Evolutionary conservation across 2,329 filamentous ascomycete genomes (phyloP).

Genomic region (Cyclaneusma minus): DNA sequence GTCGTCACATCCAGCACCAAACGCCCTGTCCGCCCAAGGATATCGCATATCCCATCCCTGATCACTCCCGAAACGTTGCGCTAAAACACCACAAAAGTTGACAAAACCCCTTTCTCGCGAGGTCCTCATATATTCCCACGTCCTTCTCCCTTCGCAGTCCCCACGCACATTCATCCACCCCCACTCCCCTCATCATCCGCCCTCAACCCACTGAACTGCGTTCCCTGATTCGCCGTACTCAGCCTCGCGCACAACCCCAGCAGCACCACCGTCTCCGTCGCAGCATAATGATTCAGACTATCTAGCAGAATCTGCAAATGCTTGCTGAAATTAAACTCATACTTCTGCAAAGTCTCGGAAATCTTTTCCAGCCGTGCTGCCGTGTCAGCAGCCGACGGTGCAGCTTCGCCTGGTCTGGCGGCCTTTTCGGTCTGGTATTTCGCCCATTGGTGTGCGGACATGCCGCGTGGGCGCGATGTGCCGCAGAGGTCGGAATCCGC

Average conservation of each 20-base stretch:
- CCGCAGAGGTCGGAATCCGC: slow-evolving; percentile 64
- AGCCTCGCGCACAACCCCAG: slow-evolving; percentile 73
- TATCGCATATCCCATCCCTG: no score
- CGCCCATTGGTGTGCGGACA: slow-evolving; percentile 45
- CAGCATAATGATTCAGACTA: slow-evolving; percentile 90
- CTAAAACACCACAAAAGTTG: no score
- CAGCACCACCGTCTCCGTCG: slow-evolving; percentile 90
- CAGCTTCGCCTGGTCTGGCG: slow-evolving; percentile 21
- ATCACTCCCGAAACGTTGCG: no score
- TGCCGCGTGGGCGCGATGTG: slow-evolving; percentile 37
- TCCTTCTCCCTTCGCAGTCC: no score
- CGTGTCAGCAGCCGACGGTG: slow-evolving; percentile 10
- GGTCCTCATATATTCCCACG: no score
- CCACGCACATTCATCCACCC: no score
- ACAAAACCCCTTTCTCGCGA: no score
- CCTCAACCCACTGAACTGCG: slow-evolving; percentile 43
- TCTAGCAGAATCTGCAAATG: slow-evolving; percentile 91
- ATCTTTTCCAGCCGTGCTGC: slow-evolving; percentile 27
- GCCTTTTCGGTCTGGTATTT: slow-evolving; percentile 35
- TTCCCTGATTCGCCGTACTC: slow-evolving; percentile 68
- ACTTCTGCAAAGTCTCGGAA: slow-evolving; percentile 76
- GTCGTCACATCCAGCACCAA: no score
- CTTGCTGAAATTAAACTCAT: slow-evolving; percentile 82
- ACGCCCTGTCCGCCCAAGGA: no score
- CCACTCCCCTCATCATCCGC: slow-evolving; percentile 35